phyloP scores from a whole-genome alignment of 441 rosid genomes.

The Macaranga tanarius region DNA sequence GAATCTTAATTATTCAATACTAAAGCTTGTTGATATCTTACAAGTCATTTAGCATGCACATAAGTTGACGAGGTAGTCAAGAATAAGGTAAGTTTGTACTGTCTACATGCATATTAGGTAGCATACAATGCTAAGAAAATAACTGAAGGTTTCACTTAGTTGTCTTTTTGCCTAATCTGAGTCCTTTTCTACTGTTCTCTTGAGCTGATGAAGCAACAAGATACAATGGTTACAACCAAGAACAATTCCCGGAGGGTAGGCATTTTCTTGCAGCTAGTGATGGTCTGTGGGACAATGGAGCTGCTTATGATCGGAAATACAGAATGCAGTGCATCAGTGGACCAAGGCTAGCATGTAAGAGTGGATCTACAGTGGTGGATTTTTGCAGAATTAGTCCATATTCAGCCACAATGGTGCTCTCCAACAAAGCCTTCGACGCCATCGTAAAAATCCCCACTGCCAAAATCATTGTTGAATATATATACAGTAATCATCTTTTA shows the following conservation, averaged over 20 bases:
- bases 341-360: conserved; percentile 38
- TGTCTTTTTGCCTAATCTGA: too few species aligned
- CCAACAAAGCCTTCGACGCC: conserved; percentile 39
- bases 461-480: conserved; percentile 44
- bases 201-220: conserved; percentile 36
- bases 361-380: conserved; percentile 41
- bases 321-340: conserved; percentile 47
- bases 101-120: too few species aligned
- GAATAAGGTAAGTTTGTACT: too few species aligned
- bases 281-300: conserved; percentile 56
- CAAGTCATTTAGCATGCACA: not conserved
- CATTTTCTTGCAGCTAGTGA: conserved; percentile 47
- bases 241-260: conserved; percentile 45
- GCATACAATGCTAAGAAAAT: too few species aligned
- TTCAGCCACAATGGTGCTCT: conserved; percentile 40
- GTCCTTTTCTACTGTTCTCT: not conserved
- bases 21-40: not conserved
- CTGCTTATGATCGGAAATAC: conserved; percentile 49
- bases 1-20: not conserved
- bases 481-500: conserved; percentile 31
- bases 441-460: conserved; percentile 25
- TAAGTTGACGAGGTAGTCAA: too few species aligned
- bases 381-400: conserved; percentile 37
- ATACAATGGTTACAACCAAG: conserved; percentile 40
- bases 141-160: too few species aligned